These are phyloP conservation scores for Elaphomyces granulatus DNA, from an alignment of 495 filamentous ascomycete species.

Conservation along the genomic window DNA sequence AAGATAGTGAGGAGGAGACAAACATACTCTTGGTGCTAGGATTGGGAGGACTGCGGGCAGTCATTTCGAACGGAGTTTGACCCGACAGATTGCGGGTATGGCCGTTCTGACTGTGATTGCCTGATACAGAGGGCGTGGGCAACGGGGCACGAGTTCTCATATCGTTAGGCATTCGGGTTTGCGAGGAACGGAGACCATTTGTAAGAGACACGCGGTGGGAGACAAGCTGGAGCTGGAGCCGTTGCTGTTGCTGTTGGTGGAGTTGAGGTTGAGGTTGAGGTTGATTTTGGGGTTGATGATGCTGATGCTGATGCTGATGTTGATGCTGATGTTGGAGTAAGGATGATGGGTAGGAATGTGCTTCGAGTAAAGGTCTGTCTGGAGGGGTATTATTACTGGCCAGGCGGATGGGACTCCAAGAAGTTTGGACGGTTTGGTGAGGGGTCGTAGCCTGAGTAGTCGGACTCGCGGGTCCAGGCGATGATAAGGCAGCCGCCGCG, in stretches of 20 bases:
- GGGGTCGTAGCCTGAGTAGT: no score
- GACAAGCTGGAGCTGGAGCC: no score
- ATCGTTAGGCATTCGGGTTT: neutral
- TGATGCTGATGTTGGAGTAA: neutral
- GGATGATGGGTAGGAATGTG: neutral
- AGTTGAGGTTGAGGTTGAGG: neutral
- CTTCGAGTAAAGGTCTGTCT: neutral
- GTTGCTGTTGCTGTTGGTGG: neutral
- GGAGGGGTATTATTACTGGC: neutral
- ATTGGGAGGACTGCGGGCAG: slow-evolving; percentile 62
- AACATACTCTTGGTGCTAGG: slow-evolving; percentile 53
- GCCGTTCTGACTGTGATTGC: slow-evolving; percentile 11
- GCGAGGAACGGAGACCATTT: neutral
- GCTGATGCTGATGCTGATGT: neutral
- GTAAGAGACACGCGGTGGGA: neutral
- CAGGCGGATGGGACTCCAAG: neutral
- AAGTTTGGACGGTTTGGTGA: no score
- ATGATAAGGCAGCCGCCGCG: neutral
- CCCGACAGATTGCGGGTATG: slow-evolving; percentile 34
- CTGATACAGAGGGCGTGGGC: neutral
- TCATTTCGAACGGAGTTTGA: slow-evolving; percentile 24
- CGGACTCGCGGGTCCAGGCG: neutral
- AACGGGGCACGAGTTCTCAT: neutral
- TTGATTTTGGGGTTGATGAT: neutral
- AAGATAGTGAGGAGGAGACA: neutral